These are phyloP conservation scores for Chytriomyces confervae DNA, from an alignment of 192 early-diverging fungal genomes.

Conservation along the genomic window DNA sequence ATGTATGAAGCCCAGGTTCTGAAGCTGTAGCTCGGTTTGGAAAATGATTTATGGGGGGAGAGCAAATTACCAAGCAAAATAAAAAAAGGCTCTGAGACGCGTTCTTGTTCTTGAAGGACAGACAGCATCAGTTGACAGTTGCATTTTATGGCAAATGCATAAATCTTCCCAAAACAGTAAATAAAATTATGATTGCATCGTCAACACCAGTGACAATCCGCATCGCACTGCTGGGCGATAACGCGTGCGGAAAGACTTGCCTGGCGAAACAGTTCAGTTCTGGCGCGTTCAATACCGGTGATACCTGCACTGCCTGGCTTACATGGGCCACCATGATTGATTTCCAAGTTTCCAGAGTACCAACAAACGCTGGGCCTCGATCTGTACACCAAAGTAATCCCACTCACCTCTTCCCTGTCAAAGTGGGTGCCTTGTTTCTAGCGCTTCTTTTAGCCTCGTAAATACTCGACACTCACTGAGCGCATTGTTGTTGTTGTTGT, in stretches of 20 bases:
- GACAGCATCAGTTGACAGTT: no score
- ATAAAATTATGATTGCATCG: no score
- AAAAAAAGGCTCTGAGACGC: no score
- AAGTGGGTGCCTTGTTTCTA: not conserved
- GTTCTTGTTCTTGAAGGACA: no score
- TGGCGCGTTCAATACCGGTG: constrained; percentile 13
- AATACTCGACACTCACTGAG: not conserved
- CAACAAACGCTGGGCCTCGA: constrained; percentile 40
- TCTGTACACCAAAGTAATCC: constrained; percentile 28
- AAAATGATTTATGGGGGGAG: no score
- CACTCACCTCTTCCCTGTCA: not conserved
- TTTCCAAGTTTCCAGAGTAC: constrained; percentile 10
- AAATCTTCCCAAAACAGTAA: no score
- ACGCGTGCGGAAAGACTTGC: constrained; percentile 45
- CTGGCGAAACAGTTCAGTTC: constrained; percentile 31
- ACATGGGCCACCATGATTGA: not conserved
- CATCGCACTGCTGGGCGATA: constrained; percentile 45
- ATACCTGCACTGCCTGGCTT: not conserved
- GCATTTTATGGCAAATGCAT: no score
- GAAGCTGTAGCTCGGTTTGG: no score
- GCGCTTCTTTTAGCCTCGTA: not conserved
- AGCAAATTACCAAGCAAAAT: no score
- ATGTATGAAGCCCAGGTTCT: not conserved
- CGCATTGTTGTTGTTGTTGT: not conserved
- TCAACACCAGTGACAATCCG: constrained; percentile 8